Evolutionary conservation across 805 yeast genomes (phyloP).

Genomic region (Candida endomychidarum): DNA sequence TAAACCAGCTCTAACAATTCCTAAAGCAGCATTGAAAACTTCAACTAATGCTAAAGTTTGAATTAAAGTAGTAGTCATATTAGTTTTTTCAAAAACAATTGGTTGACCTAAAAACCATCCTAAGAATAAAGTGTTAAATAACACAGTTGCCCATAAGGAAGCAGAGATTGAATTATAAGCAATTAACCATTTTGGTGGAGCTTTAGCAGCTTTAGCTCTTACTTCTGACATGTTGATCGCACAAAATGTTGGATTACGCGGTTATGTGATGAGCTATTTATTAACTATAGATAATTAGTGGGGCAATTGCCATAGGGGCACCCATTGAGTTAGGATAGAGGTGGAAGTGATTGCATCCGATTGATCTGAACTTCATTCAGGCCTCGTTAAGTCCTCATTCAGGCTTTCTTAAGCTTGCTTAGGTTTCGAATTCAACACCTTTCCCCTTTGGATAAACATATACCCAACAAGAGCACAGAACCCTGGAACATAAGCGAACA

Average conservation of each 20-base stretch:
- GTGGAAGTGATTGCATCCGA: too few species aligned
- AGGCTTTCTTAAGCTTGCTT: too few species aligned
- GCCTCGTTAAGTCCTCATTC: too few species aligned
- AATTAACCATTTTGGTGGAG: slow-evolving; percentile 36
- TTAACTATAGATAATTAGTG: too few species aligned
- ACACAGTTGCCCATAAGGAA: slow-evolving; percentile 41
- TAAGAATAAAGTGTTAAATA: slow-evolving; percentile 40
- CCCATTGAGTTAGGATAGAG: too few species aligned
- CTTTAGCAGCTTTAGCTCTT: slow-evolving; percentile 1
- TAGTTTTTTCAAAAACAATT: slow-evolving; percentile 57
- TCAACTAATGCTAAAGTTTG: slow-evolving; percentile 84
- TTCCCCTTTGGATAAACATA: slow-evolving; percentile 31
- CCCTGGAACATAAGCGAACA: slow-evolving; percentile 33
- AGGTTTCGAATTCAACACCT: too few species aligned
- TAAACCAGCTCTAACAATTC: slow-evolving; percentile 82
- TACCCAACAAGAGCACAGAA: slow-evolving; percentile 26
- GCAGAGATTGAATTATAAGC: slow-evolving; percentile 44
- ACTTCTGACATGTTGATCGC: slow-evolving; percentile 7
- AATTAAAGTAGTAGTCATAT: slow-evolving; percentile 56
- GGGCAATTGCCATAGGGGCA: too few species aligned
- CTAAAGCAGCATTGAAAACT: slow-evolving; percentile 71
- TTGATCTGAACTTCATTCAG: too few species aligned
- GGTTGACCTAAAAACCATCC: slow-evolving; percentile 57
- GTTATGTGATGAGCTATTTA: too few species aligned
- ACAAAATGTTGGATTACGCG: too few species aligned